phyloP scores from a whole-genome alignment of 495 filamentous ascomycete species.

The Poronia punctata region DNA sequence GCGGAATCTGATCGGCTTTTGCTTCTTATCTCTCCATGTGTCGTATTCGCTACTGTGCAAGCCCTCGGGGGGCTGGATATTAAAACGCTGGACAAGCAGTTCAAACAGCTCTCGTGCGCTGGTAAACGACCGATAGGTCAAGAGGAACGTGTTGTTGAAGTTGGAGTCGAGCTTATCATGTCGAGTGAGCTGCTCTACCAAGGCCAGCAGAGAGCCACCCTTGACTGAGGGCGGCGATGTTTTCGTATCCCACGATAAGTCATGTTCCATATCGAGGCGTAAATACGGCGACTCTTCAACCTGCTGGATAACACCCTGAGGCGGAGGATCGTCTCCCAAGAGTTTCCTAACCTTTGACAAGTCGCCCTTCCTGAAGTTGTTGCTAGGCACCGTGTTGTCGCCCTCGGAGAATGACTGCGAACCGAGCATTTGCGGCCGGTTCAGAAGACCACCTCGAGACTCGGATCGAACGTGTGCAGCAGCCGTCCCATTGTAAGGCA shows the following conservation, averaged over 20 bases:
- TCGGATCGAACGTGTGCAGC: conserved; percentile 40
- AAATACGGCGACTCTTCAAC: conserved; percentile 76
- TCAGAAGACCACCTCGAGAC: conserved; percentile 31
- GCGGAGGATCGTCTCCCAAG: conserved; percentile 74
- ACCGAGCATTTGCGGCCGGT: conserved; percentile 37
- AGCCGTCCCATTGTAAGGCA: conserved; percentile 30
- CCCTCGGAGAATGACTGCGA: conserved; percentile 63
- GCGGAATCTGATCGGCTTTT: conserved; percentile 88
- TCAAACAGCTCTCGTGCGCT: conserved; percentile 86
- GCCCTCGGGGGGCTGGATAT: conserved; percentile 85
- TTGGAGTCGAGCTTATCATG: conserved; percentile 93
- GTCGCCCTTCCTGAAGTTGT: conserved; percentile 57
- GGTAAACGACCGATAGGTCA: conserved; percentile 95
- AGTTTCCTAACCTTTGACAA: conserved; percentile 80
- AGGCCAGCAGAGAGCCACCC: conserved; percentile 77
- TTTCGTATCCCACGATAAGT: conserved; percentile 85
- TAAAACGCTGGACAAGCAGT: conserved; percentile 82
- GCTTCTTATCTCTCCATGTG: conserved; percentile 86
- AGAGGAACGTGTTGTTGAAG: conserved; percentile 95
- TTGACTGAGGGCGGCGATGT: conserved; percentile 62
- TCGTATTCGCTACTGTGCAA: conserved; percentile 70
- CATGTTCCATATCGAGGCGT: conserved; percentile 80
- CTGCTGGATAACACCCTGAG: conserved; percentile 45
- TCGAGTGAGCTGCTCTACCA: conserved; percentile 94
- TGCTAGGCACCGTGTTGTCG: conserved; percentile 40